Evolutionary conservation across 495 filamentous ascomycete species (phyloP).

Genomic region (Trichoderma asperelloides): DNA sequence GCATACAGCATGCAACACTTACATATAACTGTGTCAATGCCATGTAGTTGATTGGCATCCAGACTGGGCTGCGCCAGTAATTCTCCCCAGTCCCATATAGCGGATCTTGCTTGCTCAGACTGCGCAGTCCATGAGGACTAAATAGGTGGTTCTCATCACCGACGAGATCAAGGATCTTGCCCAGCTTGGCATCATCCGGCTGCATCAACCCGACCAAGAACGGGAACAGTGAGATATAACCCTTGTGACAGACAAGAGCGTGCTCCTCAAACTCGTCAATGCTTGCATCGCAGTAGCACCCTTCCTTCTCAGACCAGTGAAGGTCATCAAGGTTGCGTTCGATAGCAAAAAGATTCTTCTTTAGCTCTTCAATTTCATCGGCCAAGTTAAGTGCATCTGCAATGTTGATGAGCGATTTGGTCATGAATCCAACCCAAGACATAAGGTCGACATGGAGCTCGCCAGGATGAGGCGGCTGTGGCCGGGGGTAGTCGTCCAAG

Average conservation of each 20-base stretch:
- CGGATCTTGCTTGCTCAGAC: slow-evolving; percentile 73
- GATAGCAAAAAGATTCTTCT: slow-evolving; percentile 68
- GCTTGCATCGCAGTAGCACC: slow-evolving; percentile 89
- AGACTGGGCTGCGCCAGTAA: slow-evolving; percentile 93
- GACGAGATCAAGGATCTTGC: slow-evolving; percentile 66
- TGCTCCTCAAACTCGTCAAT: slow-evolving; percentile 94
- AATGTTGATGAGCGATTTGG: slow-evolving; percentile 67
- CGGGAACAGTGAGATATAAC: slow-evolving; percentile 90
- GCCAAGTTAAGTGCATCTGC: slow-evolving; percentile 59
- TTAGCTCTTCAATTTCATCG: slow-evolving; percentile 66
- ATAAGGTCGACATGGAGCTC: slow-evolving; percentile 94
- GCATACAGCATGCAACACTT: slow-evolving; percentile 26
- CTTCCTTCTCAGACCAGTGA: slow-evolving; percentile 73
- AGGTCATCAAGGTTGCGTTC: slow-evolving; percentile 83
- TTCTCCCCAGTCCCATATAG: slow-evolving; percentile 88
- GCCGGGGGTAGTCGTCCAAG: slow-evolving; percentile 88
- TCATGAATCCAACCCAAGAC: slow-evolving; percentile 96
- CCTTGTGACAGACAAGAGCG: slow-evolving; percentile 85
- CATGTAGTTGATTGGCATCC: slow-evolving; percentile 97
- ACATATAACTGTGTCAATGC: slow-evolving; percentile 75
- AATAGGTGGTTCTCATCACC: slow-evolving; percentile 77
- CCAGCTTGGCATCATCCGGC: slow-evolving; percentile 62
- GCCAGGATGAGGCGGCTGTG: slow-evolving; percentile 94
- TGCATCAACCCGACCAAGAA: slow-evolving; percentile 72
- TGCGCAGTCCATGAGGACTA: slow-evolving; percentile 76